phyloP scores from a whole-genome alignment of 352 stramenopile genomes.

The Phytophthora aleatoria region DNA sequence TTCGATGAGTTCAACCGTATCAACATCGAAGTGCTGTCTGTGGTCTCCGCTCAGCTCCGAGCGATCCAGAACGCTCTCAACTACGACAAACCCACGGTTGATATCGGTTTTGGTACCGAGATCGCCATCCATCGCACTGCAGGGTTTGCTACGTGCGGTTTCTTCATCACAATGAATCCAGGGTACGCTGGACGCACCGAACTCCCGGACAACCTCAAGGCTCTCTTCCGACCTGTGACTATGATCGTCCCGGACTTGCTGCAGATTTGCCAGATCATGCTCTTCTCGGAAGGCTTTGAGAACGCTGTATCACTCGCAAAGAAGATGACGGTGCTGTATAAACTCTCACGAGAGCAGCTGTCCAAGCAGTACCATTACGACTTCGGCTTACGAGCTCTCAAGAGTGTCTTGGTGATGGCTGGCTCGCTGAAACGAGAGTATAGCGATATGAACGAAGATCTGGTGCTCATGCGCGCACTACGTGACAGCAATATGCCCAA shows the following conservation, averaged over 20 bases:
- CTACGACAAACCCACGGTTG: slow-evolving; percentile 89
- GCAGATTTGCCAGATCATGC: slow-evolving; percentile 95
- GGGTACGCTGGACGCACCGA: slow-evolving; percentile 92
- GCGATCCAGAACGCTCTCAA: slow-evolving; percentile 94
- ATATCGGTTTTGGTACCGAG: slow-evolving; percentile 92
- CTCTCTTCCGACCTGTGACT: slow-evolving; percentile 92
- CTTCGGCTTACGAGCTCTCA: slow-evolving; percentile 93
- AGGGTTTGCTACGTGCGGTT: slow-evolving; percentile 93
- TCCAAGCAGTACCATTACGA: slow-evolving; percentile 97
- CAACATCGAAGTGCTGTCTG: slow-evolving; percentile 87
- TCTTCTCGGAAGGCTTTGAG: slow-evolving; percentile 94
- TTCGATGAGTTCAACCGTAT: slow-evolving; percentile 92
- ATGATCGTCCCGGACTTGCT: slow-evolving; percentile 94
- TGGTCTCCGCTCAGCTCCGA: slow-evolving; percentile 88
- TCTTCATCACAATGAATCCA: slow-evolving; percentile 97
- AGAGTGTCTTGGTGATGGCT: slow-evolving; percentile 95
- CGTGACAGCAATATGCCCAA: slow-evolving; percentile 97
- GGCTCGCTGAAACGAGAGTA: slow-evolving; percentile 94
- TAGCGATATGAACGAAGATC: slow-evolving; percentile 91
- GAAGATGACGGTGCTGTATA: slow-evolving; percentile 96
- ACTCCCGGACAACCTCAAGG: slow-evolving; percentile 93
- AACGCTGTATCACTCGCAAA: slow-evolving; percentile 89
- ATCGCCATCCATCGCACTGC: slow-evolving; percentile 92
- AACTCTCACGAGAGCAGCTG: slow-evolving; percentile 94
- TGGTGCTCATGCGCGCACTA: slow-evolving; percentile 95